Evolutionary conservation across 176 grass and related monocot species (phyloP).

Genomic region (Aegilops umbellulata): DNA sequence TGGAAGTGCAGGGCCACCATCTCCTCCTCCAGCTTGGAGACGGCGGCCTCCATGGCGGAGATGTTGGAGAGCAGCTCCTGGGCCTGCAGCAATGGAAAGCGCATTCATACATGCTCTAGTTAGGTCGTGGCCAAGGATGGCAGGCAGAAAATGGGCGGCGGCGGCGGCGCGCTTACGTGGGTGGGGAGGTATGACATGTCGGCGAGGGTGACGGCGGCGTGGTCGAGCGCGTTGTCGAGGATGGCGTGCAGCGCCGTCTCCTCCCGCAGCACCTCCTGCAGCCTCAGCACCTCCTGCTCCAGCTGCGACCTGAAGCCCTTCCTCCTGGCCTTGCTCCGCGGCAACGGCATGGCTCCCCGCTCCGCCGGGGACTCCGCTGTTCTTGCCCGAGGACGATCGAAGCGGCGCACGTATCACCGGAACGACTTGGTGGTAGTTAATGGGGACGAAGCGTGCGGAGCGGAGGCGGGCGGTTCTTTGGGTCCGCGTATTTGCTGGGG

Average conservation of each 20-base stretch:
- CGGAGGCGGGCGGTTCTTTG: not conserved
- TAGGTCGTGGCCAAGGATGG: too few species aligned
- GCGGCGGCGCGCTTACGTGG: not conserved
- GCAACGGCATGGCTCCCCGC: constrained; percentile 32
- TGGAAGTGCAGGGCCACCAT: constrained; percentile 84
- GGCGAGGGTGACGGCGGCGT: constrained; percentile 74
- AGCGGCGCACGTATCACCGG: not conserved
- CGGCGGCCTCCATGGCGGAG: constrained; percentile 51
- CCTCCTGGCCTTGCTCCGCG: constrained; percentile 42
- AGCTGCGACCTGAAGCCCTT: constrained; percentile 56
- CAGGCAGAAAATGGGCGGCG: not conserved
- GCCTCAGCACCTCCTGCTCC: constrained; percentile 65
- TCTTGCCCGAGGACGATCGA: not conserved
- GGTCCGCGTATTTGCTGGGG: not conserved
- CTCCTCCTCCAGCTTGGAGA: constrained; percentile 82
- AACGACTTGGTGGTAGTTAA: not conserved
- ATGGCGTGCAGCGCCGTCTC: constrained; percentile 73
- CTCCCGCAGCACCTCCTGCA: constrained; percentile 66
- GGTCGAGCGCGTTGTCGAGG: constrained; percentile 74
- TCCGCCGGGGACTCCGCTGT: not conserved
- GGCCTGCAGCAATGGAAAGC: constrained; percentile 27
- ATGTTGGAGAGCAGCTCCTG: constrained; percentile 83
- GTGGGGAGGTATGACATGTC: constrained; percentile 79
- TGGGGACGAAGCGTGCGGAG: not conserved
- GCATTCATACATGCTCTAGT: too few species aligned